Evolutionary conservation across 2,329 filamentous ascomycete species (phyloP).

Genomic region (Penicillium sp.): DNA sequence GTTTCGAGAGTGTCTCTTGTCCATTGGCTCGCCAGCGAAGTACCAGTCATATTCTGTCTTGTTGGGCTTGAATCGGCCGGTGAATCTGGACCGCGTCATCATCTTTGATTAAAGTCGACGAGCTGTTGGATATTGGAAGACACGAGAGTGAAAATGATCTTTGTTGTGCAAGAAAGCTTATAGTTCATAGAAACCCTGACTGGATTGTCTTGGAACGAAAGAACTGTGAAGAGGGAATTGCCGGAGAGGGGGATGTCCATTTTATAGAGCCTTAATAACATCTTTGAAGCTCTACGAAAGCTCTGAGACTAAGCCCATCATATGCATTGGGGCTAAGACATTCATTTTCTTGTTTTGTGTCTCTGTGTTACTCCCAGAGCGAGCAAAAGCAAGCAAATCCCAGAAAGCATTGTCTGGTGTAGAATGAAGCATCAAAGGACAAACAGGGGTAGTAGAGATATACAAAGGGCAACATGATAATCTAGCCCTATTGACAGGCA

Average conservation of each 20-base stretch:
- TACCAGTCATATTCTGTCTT: constrained; percentile 3
- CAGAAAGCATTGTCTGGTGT: background rate
- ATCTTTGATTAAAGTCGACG: background rate
- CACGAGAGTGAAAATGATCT: background rate
- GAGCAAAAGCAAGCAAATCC: background rate
- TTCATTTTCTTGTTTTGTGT: background rate
- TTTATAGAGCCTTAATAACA: constrained; percentile 3
- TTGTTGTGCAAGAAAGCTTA: background rate
- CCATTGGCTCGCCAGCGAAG: constrained; percentile 7
- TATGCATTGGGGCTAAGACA: constrained; percentile 1
- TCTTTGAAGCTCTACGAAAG: background rate
- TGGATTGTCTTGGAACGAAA: constrained; percentile 2
- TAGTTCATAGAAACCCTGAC: background rate
- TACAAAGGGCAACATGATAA: constrained; percentile 1
- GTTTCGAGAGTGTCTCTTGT: background rate
- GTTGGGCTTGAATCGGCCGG: background rate
- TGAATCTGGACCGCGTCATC: constrained; percentile 4
- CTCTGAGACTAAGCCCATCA: constrained; percentile 2
- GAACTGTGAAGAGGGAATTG: constrained; percentile 2
- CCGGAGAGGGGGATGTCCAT: background rate
- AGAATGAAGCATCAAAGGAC: background rate
- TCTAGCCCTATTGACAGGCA: constrained; percentile 5
- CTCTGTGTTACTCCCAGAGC: constrained; percentile 1
- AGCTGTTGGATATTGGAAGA: background rate
- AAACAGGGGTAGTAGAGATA: background rate